Conservation (phyloP, 2,329 filamentous ascomycete species). For the Aspergillus melleus region DNA sequence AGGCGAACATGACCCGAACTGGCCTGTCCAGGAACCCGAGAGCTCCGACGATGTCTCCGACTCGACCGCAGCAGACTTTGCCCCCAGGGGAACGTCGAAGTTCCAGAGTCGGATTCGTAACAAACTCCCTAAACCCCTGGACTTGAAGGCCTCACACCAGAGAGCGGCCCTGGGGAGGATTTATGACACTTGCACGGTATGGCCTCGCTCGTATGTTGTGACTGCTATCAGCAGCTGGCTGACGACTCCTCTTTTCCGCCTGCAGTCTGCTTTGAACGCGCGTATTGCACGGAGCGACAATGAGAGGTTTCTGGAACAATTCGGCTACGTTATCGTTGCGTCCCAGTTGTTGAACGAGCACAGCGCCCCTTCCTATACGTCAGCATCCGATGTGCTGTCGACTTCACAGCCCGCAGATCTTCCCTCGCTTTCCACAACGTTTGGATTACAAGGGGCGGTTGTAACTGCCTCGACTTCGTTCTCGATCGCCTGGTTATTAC, state of each 20-base stretch:
- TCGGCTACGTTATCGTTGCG: conserved; percentile 88
- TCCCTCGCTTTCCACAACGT: conserved; percentile 43
- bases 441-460: conserved; percentile 65
- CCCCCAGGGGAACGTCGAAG: conserved; percentile 51
- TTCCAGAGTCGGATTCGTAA: conserved; percentile 51
- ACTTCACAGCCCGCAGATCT: conserved; percentile 31
- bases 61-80: conserved; percentile 43
- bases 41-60: conserved; percentile 31
- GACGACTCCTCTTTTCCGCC: neutral
- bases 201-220: conserved; percentile 10
- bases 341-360: conserved; percentile 79
- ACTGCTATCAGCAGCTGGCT: neutral
- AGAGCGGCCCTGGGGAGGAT: conserved; percentile 38
- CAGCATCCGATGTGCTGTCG: conserved; percentile 35
- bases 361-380: conserved; percentile 42
- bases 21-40: conserved; percentile 34
- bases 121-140: conserved; percentile 50
- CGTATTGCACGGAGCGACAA: conserved; percentile 74
- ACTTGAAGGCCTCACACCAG: conserved; percentile 32
- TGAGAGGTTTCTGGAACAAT: conserved; percentile 83
- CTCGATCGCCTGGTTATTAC: conserved; percentile 64
- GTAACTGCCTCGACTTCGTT: conserved; percentile 65
- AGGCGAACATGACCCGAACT: conserved; percentile 45
- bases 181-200: conserved; percentile 51
- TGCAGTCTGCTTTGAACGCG: conserved; percentile 35